Evolutionary conservation across 2,329 filamentous ascomycete species (phyloP).

Genomic region (Epichloe aotearoae): DNA sequence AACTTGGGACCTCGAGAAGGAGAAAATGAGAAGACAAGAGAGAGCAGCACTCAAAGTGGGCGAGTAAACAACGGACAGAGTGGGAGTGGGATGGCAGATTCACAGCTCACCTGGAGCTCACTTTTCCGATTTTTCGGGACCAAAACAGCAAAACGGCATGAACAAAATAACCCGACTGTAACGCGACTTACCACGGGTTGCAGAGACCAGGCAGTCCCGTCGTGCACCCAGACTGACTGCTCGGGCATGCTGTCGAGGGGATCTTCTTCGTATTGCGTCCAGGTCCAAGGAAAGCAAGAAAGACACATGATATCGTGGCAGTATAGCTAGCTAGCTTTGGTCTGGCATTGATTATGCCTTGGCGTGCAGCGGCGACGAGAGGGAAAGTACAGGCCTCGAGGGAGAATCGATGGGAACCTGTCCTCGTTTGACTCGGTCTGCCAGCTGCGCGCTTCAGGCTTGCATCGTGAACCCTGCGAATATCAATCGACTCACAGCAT

Average conservation of each 20-base stretch:
- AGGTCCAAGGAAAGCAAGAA: conserved; percentile 38
- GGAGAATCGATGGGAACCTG: too few relatives aligned
- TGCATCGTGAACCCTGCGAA: neutral
- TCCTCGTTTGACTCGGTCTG: neutral
- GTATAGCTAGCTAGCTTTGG: neutral
- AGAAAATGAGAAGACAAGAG: neutral
- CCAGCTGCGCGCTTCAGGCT: neutral
- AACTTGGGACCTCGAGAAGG: neutral
- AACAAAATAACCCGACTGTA: neutral
- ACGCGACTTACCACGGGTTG: conserved; percentile 24
- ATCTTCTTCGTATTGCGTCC: conserved; percentile 32
- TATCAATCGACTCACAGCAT: neutral
- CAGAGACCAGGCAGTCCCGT: conserved; percentile 24
- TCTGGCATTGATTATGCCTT: neutral
- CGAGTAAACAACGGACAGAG: neutral
- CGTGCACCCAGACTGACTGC: conserved; percentile 29
- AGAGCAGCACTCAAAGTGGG: neutral
- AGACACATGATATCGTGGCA: conserved; percentile 33
- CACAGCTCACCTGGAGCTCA: conserved; percentile 5
- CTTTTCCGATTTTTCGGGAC: neutral
- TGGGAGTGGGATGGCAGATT: neutral
- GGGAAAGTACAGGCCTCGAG: too few relatives aligned
- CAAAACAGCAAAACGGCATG: neutral
- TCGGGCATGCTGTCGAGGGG: conserved; percentile 22
- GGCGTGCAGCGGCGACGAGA: neutral